Conservation (phyloP, 768 basidiomycete genomes). For the Panaeolus cyanescens region DNA sequence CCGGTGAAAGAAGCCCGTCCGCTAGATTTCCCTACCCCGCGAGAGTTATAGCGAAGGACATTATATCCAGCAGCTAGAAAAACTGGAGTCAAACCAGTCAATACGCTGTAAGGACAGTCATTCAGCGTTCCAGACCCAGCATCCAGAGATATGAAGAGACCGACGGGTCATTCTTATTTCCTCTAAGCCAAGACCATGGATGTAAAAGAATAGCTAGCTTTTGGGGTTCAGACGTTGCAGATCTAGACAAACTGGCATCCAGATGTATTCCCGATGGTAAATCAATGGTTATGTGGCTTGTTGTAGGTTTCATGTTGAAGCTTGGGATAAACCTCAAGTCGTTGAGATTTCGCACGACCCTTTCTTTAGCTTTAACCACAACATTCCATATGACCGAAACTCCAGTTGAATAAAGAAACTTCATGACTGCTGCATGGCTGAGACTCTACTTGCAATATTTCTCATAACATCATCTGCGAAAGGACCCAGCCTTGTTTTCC, state of each 20-base stretch:
- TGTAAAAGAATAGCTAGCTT: conserved; percentile 74
- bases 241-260: conserved; percentile 34
- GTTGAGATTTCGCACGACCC: neutral
- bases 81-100: conserved; percentile 32
- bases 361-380: neutral
- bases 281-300: conserved; percentile 10
- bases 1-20: conserved; percentile 79
- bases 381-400: neutral
- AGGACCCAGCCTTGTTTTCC: conserved; percentile 75
- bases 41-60: conserved; percentile 74
- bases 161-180: conserved; percentile 75
- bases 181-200: conserved; percentile 87
- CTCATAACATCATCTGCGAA: conserved; percentile 86
- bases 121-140: neutral
- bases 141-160: conserved; percentile 26
- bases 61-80: conserved; percentile 51
- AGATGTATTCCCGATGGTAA: conserved; percentile 43
- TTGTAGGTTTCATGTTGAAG: neutral
- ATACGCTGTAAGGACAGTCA: conserved; percentile 11
- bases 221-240: conserved; percentile 16
- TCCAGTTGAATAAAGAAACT: neutral
- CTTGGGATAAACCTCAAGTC: too few species aligned
- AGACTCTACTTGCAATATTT: conserved; percentile 77
- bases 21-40: conserved; percentile 74
- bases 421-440: conserved; percentile 46